A percentile compares a stretch with the other conserved stretches of the same genome.
These are phyloP conservation scores for Chytriomyces hyalinus DNA, from an alignment of 192 early-diverging fungal genomes.

Conservation along the genomic window DNA sequence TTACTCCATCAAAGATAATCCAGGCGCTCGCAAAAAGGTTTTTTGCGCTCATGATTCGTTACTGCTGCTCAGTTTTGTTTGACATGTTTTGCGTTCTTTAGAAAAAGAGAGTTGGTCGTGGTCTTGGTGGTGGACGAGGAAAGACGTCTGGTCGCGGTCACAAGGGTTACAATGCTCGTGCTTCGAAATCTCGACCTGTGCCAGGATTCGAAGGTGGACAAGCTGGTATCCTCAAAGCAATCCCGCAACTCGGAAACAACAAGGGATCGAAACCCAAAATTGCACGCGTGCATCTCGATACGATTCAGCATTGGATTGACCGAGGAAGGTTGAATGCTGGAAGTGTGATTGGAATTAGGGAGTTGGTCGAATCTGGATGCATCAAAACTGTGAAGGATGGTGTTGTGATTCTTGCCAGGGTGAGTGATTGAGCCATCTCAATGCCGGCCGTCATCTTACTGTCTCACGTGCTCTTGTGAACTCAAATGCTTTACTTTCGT, in stretches of 20 bases:
- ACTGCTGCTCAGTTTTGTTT: background rate
- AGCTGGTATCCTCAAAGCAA: conserved; percentile 76
- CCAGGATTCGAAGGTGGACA: conserved; percentile 95
- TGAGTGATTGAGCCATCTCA: background rate
- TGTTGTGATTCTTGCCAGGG: conserved; percentile 72
- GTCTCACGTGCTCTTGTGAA: background rate
- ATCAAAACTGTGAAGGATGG: conserved; percentile 83
- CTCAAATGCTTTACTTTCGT: background rate
- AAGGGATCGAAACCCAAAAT: conserved; percentile 12
- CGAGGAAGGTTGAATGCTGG: conserved; percentile 79
- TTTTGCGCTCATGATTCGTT: background rate
- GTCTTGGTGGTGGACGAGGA: conserved; percentile 82
- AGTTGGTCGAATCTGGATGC: conserved; percentile 67
- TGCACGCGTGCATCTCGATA: conserved; percentile 69
- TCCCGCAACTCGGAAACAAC: conserved; percentile 84
- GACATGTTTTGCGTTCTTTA: background rate
- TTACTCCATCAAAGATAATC: conserved; percentile 39
- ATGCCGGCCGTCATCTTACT: background rate
- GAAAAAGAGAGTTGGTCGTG: conserved; percentile 51
- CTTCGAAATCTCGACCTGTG: conserved; percentile 74
- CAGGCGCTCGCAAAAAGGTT: conserved; percentile 49
- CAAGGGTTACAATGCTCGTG: conserved; percentile 87
- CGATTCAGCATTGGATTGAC: conserved; percentile 90
- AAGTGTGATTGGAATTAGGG: conserved; percentile 81
- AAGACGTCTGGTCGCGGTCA: conserved; percentile 89